Conservation (phyloP, 768 basidiomycete species). For the Termitomyces sp. region DNA sequence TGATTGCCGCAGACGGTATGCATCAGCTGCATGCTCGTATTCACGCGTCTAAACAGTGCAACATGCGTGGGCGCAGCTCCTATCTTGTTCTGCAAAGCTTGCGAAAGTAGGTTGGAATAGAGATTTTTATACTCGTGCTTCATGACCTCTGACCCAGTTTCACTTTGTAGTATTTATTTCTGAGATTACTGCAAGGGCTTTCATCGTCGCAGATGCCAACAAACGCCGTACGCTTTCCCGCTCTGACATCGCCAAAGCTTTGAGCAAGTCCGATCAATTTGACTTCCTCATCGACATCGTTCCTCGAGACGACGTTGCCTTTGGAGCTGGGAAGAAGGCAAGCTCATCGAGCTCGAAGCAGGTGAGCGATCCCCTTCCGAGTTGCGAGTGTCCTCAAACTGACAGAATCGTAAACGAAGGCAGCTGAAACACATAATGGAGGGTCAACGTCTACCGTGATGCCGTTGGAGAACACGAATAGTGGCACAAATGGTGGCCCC, state of each 20-base stretch:
- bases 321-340: conserved; percentile 22
- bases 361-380: conserved; percentile 6
- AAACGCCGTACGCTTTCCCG: conserved; percentile 94
- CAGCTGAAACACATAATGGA: conserved; percentile 3
- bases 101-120: conserved; percentile 72
- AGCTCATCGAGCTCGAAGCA: conserved; percentile 10
- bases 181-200: conserved; percentile 93
- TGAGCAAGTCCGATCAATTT: conserved; percentile 91
- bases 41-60: conserved; percentile 12
- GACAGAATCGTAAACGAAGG: conserved; percentile 1
- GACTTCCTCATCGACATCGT: conserved; percentile 97
- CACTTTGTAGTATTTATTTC: conserved; percentile 79
- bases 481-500: conserved; percentile 1
- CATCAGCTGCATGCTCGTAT: conserved; percentile 9
- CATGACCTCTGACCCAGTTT: background rate
- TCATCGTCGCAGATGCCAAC: conserved; percentile 91
- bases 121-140: background rate
- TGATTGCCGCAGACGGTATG: conserved; percentile 95
- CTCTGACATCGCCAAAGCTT: conserved; percentile 89
- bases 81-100: conserved; percentile 95
- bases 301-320: conserved; percentile 68
- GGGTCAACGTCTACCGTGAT: conserved; percentile 3
- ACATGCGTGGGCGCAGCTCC: conserved; percentile 52
- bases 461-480: conserved; percentile 5
- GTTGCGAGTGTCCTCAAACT: background rate